A percentile compares a stretch with the other conserved stretches of the same genome.
phyloP scores from a whole-genome alignment of 805 yeast species.

The Debaryomyces tyrocola region DNA sequence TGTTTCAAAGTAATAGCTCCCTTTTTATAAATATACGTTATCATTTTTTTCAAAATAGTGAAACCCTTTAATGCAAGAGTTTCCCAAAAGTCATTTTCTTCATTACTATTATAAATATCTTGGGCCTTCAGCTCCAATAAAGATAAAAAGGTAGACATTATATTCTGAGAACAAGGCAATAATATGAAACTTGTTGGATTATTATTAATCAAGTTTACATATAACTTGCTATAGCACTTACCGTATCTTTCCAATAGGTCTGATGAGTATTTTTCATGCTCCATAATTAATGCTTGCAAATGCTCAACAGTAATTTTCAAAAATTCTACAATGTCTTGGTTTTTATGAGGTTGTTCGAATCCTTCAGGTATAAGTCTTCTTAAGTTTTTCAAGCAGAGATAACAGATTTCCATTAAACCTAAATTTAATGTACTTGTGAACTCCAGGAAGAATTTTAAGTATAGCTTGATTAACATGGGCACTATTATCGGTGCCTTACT shows the following conservation, averaged over 20 bases:
- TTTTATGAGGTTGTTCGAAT: slow-evolving; percentile 65
- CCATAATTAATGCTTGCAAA: slow-evolving; percentile 53
- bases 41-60: slow-evolving; percentile 60
- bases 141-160: slow-evolving; percentile 60
- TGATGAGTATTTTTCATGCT: slow-evolving; percentile 50
- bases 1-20: slow-evolving; percentile 69
- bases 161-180: slow-evolving; percentile 60
- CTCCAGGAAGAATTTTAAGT: slow-evolving; percentile 55
- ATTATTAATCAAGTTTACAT: slow-evolving; percentile 53
- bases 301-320: slow-evolving; percentile 57
- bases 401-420: slow-evolving; percentile 69
- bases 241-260: slow-evolving; percentile 67
- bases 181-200: slow-evolving; percentile 73
- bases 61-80: slow-evolving; percentile 66
- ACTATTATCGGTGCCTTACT: slow-evolving; percentile 64
- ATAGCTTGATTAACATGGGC: slow-evolving; percentile 59
- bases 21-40: slow-evolving; percentile 60
- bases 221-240: slow-evolving; percentile 74
- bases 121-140: slow-evolving; percentile 64
- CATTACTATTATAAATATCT: slow-evolving; percentile 57
- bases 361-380: slow-evolving; percentile 78
- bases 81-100: slow-evolving; percentile 72
- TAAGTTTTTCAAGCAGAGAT: slow-evolving; percentile 70
- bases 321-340: slow-evolving; percentile 58
- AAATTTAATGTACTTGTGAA: slow-evolving; percentile 59